Percentiles rank a stretch among this genome's conserved stretches.
Conservation (phyloP, 305 asterid genomes). For the Rubia peregrina region DNA sequence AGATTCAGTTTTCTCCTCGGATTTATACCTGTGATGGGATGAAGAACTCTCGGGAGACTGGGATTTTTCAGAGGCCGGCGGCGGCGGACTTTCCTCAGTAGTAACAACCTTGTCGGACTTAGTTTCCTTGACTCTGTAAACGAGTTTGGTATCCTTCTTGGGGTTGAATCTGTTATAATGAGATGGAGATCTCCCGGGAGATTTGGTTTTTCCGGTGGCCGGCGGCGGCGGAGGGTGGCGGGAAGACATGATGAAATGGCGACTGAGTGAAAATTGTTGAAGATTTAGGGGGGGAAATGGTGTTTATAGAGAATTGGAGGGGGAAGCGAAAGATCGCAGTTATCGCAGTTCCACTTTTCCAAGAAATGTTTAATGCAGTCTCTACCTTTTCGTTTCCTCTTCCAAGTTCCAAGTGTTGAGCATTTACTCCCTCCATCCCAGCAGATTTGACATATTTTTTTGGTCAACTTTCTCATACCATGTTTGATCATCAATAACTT, state of each 20-base stretch:
- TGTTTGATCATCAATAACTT: too few species aligned
- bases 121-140: neutral
- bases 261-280: neutral
- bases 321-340: neutral
- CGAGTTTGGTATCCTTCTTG: neutral
- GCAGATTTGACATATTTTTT: neutral
- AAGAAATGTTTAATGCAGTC: neutral
- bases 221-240: too few species aligned
- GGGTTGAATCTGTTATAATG: neutral
- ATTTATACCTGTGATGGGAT: too few species aligned
- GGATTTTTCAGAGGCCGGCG: too few species aligned
- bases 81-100: constrained; percentile 11
- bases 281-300: neutral
- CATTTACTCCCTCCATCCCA: too few species aligned
- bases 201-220: too few species aligned
- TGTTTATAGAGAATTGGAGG: neutral
- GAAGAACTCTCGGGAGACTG: too few species aligned
- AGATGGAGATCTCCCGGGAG: neutral
- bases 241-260: neutral
- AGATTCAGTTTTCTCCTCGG: too few species aligned
- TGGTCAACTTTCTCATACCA: too few species aligned
- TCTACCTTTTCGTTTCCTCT: neutral
- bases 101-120: neutral
- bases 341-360: neutral
- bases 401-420: neutral